phyloP scores from a whole-genome alignment of 148 eudicot species.

The Chenopodium quinoa region DNA sequence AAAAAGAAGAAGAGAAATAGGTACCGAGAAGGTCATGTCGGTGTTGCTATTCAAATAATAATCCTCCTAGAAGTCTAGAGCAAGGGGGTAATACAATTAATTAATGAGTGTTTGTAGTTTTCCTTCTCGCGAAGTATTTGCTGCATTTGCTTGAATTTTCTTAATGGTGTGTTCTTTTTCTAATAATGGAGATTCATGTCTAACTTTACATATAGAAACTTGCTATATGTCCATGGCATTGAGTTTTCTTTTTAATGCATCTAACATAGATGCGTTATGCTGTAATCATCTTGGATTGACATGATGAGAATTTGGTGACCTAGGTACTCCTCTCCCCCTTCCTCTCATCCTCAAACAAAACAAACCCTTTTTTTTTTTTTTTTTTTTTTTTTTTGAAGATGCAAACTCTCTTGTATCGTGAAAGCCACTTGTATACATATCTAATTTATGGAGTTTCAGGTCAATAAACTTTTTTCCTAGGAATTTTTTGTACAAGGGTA shows the following conservation, averaged over 20 bases:
- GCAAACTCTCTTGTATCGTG: too few relatives aligned
- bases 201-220: background rate
- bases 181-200: background rate
- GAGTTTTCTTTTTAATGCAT: background rate
- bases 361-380: too few relatives aligned
- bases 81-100: background rate
- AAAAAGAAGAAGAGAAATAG: background rate
- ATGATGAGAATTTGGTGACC: too few relatives aligned
- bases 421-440: too few relatives aligned
- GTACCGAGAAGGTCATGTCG: background rate
- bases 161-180: background rate
- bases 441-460: too few relatives aligned
- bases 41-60: background rate
- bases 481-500: background rate
- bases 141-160: background rate
- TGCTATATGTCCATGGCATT: too few relatives aligned
- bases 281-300: too few relatives aligned
- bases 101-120: background rate
- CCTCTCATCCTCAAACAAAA: too few relatives aligned
- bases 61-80: background rate
- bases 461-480: background rate
- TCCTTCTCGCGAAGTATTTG: background rate
- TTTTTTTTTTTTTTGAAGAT: too few relatives aligned
- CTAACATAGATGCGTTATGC: too few relatives aligned
- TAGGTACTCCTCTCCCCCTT: too few relatives aligned